These are phyloP conservation scores for Kwoniella sp. DNA, from an alignment of 768 basidiomycete genomes.

Conservation along the genomic window DNA sequence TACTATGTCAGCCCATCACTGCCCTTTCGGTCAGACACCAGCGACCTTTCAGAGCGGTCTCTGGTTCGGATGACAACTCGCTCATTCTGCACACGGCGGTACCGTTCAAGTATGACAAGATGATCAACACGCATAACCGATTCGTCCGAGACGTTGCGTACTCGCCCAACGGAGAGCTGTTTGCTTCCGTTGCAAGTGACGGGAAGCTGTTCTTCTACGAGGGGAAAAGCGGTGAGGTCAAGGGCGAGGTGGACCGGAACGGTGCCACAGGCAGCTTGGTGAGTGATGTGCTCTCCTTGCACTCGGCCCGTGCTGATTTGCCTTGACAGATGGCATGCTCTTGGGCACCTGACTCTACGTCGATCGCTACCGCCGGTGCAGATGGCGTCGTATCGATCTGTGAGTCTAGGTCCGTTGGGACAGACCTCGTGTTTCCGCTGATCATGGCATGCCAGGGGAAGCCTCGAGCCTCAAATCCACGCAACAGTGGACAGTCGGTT, in stretches of 20 bases:
- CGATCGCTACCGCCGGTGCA: constrained; percentile 73
- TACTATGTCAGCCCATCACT: constrained; percentile 63
- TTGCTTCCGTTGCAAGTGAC: constrained; percentile 86
- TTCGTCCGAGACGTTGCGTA: constrained; percentile 89
- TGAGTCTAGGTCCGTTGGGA: constrained; percentile 49
- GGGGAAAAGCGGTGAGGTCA: constrained; percentile 76
- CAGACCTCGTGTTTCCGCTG: not conserved
- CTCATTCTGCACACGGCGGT: constrained; percentile 83
- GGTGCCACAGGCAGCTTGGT: constrained; percentile 34
- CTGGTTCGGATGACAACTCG: constrained; percentile 74
- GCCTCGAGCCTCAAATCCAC: constrained; percentile 64
- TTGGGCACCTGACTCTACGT: constrained; percentile 75
- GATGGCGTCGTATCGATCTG: constrained; percentile 86
- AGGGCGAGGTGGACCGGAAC: constrained; percentile 55
- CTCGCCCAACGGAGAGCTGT: constrained; percentile 72
- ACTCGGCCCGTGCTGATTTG: not conserved
- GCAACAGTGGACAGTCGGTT: constrained; percentile 67
- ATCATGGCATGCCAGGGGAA: constrained; percentile 61
- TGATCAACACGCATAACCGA: constrained; percentile 80
- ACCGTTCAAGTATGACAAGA: constrained; percentile 82
- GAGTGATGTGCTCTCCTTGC: not conserved
- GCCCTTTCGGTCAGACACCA: constrained; percentile 82
- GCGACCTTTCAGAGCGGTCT: constrained; percentile 84
- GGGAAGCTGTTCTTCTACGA: constrained; percentile 78
- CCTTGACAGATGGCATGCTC: constrained; percentile 52